A percentile compares a stretch with the other conserved stretches of the same genome.
Evolutionary conservation across 2,329 filamentous ascomycete species (phyloP).

Genomic region (Thermoascus crustaceus): DNA sequence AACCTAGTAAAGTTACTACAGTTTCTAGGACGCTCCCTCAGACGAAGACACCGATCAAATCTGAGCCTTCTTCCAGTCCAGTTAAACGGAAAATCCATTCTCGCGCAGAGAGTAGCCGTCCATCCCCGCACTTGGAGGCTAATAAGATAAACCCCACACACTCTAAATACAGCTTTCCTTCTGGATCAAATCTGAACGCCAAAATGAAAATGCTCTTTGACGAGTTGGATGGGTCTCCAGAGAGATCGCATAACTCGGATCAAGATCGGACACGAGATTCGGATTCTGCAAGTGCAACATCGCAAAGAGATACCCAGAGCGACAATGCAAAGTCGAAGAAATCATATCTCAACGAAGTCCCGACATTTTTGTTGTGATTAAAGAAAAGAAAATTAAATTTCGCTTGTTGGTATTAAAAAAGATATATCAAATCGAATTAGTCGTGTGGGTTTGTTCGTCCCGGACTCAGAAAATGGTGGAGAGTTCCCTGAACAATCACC

Average conservation of each 20-base stretch:
- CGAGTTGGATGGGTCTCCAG: conserved; percentile 30
- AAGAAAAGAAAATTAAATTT: conserved; percentile 2
- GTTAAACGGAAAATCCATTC: conserved; percentile 4
- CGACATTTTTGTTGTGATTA: conserved; percentile 35
- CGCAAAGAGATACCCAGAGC: conserved; percentile 9
- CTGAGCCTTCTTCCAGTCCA: conserved; percentile 1
- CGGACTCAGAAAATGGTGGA: too few relatives aligned
- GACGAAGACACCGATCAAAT: conserved; percentile 3
- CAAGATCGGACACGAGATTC: conserved; percentile 6
- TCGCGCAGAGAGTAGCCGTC: background rate
- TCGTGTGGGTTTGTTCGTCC: conserved; percentile 4
- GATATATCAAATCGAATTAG: too few relatives aligned
- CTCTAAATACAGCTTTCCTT: conserved; percentile 8
- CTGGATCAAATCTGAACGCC: conserved; percentile 12
- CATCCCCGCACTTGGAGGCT: conserved; percentile 3
- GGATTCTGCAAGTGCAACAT: conserved; percentile 9
- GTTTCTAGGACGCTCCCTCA: conserved; percentile 6
- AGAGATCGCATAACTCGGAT: conserved; percentile 10
- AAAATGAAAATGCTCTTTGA: conserved; percentile 30
- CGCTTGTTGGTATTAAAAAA: too few relatives aligned
- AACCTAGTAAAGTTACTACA: conserved; percentile 3
- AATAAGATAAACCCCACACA: conserved; percentile 7
- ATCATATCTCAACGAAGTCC: conserved; percentile 35
- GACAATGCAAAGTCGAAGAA: conserved; percentile 24
- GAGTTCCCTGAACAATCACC: too few relatives aligned